Evolutionary conservation across 306 rosid genomes (phyloP).

Genomic region (Parietaria judaica): DNA sequence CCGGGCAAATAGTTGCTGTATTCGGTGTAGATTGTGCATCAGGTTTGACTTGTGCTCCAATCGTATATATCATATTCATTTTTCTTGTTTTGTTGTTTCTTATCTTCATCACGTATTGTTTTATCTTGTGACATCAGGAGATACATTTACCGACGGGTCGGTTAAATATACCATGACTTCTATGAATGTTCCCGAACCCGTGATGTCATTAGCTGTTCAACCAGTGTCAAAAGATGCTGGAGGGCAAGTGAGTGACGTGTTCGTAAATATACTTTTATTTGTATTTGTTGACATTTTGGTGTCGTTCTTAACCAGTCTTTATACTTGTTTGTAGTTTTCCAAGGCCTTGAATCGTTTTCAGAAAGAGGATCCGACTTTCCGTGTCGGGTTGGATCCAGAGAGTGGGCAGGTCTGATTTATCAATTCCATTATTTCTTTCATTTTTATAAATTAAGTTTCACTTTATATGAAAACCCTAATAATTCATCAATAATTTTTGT

Average conservation of each 20-base stretch:
- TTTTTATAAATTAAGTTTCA: neutral
- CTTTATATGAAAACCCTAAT: constrained; percentile 2
- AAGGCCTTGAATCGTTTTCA: constrained; percentile 98
- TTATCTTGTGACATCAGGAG: constrained; percentile 54
- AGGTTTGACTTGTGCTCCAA: constrained; percentile 45
- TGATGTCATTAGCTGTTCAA: constrained; percentile 97
- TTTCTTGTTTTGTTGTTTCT: constrained; percentile 8
- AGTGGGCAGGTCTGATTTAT: constrained; percentile 75
- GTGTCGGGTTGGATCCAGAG: constrained; percentile 96
- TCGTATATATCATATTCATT: neutral
- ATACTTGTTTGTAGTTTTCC: constrained; percentile 56
- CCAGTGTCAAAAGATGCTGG: constrained; percentile 98
- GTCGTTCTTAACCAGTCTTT: constrained; percentile 15
- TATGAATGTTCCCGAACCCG: constrained; percentile 99
- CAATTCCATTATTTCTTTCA: neutral
- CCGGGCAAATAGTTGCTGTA: constrained; percentile 98
- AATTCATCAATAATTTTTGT: neutral
- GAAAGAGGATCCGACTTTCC: constrained; percentile 96
- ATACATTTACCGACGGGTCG: constrained; percentile 91
- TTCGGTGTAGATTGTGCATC: constrained; percentile 99
- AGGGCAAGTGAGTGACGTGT: constrained; percentile 72
- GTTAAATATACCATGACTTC: constrained; percentile 95
- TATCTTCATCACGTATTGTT: neutral
- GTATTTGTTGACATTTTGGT: neutral
- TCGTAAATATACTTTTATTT: constrained; percentile 8